Evolutionary conservation across 371 early-diverging fungal genomes (phyloP).

Genomic region (Rhizopus delemar): DNA sequence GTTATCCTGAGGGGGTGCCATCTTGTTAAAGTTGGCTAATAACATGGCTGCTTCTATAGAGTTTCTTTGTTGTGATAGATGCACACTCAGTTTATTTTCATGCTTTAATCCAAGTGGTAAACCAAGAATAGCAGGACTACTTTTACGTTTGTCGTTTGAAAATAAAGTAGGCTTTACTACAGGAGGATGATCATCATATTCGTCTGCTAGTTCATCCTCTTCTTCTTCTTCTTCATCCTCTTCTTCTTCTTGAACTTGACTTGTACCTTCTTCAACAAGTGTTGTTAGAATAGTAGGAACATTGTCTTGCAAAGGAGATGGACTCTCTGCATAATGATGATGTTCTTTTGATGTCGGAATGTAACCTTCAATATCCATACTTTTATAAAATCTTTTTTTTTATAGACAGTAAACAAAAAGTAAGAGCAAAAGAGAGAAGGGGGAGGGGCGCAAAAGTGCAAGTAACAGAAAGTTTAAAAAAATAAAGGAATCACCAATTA

Average conservation of each 20-base stretch:
- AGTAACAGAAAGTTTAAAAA: background rate
- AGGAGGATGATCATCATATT: background rate
- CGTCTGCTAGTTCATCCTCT: conserved; percentile 3
- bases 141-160: conserved; percentile 46
- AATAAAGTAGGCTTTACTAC: conserved; percentile 25
- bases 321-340: conserved; percentile 11
- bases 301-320: conserved; percentile 1
- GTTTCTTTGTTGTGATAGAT: conserved; percentile 47
- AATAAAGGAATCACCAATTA: background rate
- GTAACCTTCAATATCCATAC: conserved; percentile 28
- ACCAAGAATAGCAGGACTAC: conserved; percentile 52
- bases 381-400: no score
- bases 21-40: conserved; percentile 48
- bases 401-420: background rate
- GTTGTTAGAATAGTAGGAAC: conserved; percentile 25
- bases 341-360: conserved; percentile 16
- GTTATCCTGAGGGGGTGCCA: conserved; percentile 9
- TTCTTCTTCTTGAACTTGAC: conserved; percentile 2
- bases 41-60: conserved; percentile 58
- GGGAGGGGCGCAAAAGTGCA: background rate
- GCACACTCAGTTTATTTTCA: conserved; percentile 39
- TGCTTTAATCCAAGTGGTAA: conserved; percentile 37
- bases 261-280: conserved; percentile 14
- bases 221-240: background rate
- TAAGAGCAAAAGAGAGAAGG: background rate